These are phyloP conservation scores for Claviceps pusilla DNA, from an alignment of 2,329 filamentous ascomycete genomes.

Conservation along the genomic window DNA sequence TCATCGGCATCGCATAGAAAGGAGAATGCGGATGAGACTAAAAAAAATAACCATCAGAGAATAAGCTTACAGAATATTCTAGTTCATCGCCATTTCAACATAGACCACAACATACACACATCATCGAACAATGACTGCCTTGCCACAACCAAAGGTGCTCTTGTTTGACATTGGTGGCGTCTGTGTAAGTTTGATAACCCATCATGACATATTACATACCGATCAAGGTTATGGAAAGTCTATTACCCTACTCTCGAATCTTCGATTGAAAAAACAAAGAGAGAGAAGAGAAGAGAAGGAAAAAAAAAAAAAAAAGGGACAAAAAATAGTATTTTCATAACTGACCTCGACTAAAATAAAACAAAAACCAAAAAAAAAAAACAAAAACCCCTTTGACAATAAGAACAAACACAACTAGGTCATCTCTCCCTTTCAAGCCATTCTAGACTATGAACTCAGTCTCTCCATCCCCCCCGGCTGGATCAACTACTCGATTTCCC, in stretches of 20 bases:
- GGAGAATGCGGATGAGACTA: too few species aligned
- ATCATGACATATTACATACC: background rate
- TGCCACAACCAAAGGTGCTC: constrained; percentile 51
- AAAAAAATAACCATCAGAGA: too few species aligned
- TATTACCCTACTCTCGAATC: too few species aligned
- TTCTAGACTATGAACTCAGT: constrained; percentile 73
- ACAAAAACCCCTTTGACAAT: background rate
- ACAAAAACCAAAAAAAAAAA: too few species aligned
- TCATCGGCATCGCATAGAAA: background rate
- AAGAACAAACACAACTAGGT: constrained; percentile 40
- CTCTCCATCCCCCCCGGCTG: constrained; percentile 71
- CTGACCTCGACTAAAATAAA: background rate
- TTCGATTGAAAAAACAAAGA: too few species aligned
- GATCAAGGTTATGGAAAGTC: too few species aligned
- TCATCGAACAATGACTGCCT: constrained; percentile 26
- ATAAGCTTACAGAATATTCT: background rate
- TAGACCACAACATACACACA: constrained; percentile 7
- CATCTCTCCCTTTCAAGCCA: constrained; percentile 79
- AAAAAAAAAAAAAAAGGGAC: background rate
- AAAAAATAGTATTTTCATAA: background rate
- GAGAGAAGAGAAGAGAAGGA: too few species aligned
- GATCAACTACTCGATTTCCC: constrained; percentile 81
- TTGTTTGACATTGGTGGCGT: constrained; percentile 96
- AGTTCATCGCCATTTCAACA: constrained; percentile 1
- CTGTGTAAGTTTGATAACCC: constrained; percentile 51